Base-by-base conservation (phyloP, 2,329 filamentous ascomycete species). In the Penicillium sp. region DNA sequence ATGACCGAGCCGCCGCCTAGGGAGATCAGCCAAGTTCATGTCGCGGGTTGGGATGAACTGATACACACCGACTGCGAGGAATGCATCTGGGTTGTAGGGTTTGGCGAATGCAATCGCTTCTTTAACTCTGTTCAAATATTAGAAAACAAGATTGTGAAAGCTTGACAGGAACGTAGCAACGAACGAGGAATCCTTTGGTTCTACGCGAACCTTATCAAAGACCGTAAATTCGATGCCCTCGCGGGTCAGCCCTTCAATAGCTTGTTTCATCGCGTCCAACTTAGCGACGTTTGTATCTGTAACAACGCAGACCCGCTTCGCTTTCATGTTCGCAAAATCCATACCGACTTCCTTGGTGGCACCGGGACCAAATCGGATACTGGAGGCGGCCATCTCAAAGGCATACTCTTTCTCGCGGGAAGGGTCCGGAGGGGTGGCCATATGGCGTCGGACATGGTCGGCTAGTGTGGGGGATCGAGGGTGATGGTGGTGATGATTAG, bases 321-420 rank as follows among this genome's bases (percentile, higher is more conserved):
- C 89, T 15, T 91, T 91, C 83, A 99, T 85, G 75, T 99, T 98
- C 79, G 88, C 90, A 69, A 98, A 89, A 78, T 99, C 95, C 95
- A 98, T 98, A 67, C 95, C 95, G 21, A 99, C 93, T 78, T 99
- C 95, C 77, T 92, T 92, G 26, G 95, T 99, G 60, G 90, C 91
- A 6, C 95, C 95, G 0, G 92, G 92, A 0, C 95, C 95, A 71
- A 98, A 99, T 13, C 95, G 88, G 72, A 99, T 97, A 30, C 90
- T 92, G 1, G 92, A 96, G 1, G 95, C 93, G 0, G 95, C 95
- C 94, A 99, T 96, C 78, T 99, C 95, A 75, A 99, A 99, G 15
- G 95, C 95, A 80, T 99, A 99, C 77, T 99, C 95, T 76, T 96
- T 97, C 72, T 93, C 86, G 66, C 88, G 86, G 2, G 86, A 85